Evolutionary conservation across 352 stramenopile genomes (phyloP).

Genomic region (Pythium volutum): DNA sequence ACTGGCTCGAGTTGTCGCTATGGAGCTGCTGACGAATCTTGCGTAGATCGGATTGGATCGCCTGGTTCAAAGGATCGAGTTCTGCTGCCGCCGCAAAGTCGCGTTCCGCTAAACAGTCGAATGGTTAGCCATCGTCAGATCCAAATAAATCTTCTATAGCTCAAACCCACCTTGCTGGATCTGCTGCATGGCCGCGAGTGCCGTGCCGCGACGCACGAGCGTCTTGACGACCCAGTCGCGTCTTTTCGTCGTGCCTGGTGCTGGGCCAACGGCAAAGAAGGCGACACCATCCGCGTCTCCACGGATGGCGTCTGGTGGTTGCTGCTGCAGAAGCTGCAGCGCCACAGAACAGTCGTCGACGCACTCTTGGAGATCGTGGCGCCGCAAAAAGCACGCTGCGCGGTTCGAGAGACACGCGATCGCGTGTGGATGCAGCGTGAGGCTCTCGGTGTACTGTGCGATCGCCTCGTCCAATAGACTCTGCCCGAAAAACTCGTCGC

Average conservation of each 20-base stretch:
- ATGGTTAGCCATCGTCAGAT: background rate
- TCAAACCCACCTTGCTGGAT: conserved; percentile 36
- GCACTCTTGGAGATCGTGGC: conserved; percentile 45
- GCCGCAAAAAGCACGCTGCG: conserved; percentile 58
- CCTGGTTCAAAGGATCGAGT: conserved; percentile 54
- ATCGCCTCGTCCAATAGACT: conserved; percentile 42
- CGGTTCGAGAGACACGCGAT: conserved; percentile 78
- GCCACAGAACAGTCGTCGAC: conserved; percentile 59
- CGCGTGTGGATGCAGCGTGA: conserved; percentile 53
- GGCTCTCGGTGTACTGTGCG: conserved; percentile 52
- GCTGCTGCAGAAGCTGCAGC: conserved; percentile 54
- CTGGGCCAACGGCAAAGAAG: conserved; percentile 56
- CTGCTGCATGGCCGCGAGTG: conserved; percentile 33
- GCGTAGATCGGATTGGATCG: conserved; percentile 42
- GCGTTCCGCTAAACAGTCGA: conserved; percentile 36
- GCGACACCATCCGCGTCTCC: conserved; percentile 24
- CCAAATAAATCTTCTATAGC: background rate
- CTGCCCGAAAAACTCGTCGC: conserved; percentile 45
- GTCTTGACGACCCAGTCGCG: conserved; percentile 76
- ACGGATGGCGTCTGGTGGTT: background rate
- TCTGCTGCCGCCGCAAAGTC: conserved; percentile 59
- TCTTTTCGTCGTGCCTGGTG: conserved; percentile 51
- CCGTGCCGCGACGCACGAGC: conserved; percentile 60
- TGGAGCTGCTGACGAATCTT: conserved; percentile 32
- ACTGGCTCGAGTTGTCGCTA: background rate